Evolutionary conservation across 768 basidiomycete genomes (phyloP), one percentile per base, ranked within the genome.

Genomic region (Terana coerulea): DNA sequence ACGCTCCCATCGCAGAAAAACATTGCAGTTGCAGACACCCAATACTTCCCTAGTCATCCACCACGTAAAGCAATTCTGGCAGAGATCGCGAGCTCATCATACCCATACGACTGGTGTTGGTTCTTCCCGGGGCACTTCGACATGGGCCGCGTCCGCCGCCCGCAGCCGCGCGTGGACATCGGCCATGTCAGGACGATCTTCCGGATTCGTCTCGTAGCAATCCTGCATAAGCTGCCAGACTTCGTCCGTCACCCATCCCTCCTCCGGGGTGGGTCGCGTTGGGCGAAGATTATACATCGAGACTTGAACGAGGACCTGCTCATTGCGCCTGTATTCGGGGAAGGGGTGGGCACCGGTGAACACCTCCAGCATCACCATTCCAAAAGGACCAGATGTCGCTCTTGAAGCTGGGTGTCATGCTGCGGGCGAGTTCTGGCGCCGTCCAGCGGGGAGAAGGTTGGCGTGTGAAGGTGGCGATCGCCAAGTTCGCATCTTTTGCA

Each of bases 401-500:
- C 30, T 46, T 2, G 19, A 33, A 8, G 11, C 17, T 34, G 5
- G 43, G 45, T 19, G 28, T n/a, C 11, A 28, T 17, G 43, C 31
- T 44, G 30, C 30, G 28, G 8, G 31, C 14, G 14, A 46, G 15
- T 21, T 46, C 45, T n/a, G 83, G 84, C 7, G 83, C 80, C 26
- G 80, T 69, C 81, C 82, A 85, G 8, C 83, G 75, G 30, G 78
- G 71, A 49, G 75, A 75, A 9, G 73, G 72, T 4, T 72, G 71
- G 28, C 43, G 59, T 1, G 79, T 77, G 46, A 83, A 64, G 3
- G 74, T 75, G n/a, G 67, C 61, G 24, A 77, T 74, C 29, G 72
- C 71, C 3, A 34, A 22, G 19, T 34, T 31, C 24, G 69, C 60
- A 51, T 64, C 75, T 50, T 79, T 79, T 1, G 79, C 76, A 25